phyloP scores from a whole-genome alignment of 257 asterid species.

The Paulownia fortunei region DNA sequence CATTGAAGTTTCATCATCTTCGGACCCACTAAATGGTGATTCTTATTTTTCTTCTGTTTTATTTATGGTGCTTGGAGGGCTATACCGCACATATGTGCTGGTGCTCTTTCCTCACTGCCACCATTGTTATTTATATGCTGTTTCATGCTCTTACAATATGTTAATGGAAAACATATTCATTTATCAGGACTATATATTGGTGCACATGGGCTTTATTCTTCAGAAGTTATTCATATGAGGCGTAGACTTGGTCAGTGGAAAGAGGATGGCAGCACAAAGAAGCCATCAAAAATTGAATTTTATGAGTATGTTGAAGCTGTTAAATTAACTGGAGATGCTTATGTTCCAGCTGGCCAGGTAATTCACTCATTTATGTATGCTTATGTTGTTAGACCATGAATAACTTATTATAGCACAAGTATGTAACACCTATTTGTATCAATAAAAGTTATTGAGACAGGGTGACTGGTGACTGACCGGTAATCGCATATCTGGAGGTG shows the following conservation, averaged over 20 bases:
- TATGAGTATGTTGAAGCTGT: constrained; percentile 97
- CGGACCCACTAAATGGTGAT: constrained; percentile 87
- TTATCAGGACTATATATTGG: constrained; percentile 87
- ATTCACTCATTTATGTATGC: constrained; percentile 18
- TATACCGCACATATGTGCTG: constrained; percentile 5
- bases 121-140: constrained; percentile 16
- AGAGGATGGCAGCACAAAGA: constrained; percentile 68
- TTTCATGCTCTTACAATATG: constrained; percentile 10
- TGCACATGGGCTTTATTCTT: constrained; percentile 82
- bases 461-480: background rate
- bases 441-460: background rate
- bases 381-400: background rate
- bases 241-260: constrained; percentile 96
- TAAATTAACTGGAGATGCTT: constrained; percentile 89
- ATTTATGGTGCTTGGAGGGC: constrained; percentile 2
- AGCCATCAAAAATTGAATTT: constrained; percentile 72
- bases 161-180: constrained; percentile 22
- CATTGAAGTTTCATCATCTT: constrained; percentile 65
- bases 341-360: constrained; percentile 99
- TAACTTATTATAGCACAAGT: background rate
- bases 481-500: constrained; percentile 14
- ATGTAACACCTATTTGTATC: background rate
- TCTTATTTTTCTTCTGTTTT: background rate
- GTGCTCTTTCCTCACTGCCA: constrained; percentile 20
- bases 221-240: constrained; percentile 88